A percentile compares a stretch with the other conserved stretches of the same genome.
These are phyloP conservation scores for Alternaria solani DNA, from an alignment of 2,329 filamentous ascomycete species.

Conservation along the genomic window DNA sequence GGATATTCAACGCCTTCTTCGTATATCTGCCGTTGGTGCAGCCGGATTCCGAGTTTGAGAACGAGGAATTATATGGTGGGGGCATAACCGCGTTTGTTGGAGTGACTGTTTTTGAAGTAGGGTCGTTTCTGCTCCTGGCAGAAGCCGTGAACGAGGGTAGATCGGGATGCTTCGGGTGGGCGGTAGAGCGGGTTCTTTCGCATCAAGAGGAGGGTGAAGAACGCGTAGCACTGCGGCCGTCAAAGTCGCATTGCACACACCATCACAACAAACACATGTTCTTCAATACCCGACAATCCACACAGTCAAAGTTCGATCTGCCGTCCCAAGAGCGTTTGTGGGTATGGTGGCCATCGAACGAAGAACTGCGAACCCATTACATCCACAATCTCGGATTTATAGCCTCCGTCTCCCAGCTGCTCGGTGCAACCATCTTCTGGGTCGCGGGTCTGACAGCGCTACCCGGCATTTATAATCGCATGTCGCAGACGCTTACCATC, in stretches of 20 bases:
- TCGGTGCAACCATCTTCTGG: conserved; percentile 70
- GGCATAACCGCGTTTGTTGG: conserved; percentile 73
- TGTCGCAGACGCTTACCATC: conserved; percentile 59
- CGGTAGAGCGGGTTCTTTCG: conserved; percentile 62
- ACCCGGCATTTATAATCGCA: conserved; percentile 62
- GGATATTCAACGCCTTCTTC: conserved; percentile 67
- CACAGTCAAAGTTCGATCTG: background rate
- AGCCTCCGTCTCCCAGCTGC: conserved; percentile 64
- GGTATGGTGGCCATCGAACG: conserved; percentile 67
- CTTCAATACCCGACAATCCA: conserved; percentile 26
- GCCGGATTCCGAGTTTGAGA: conserved; percentile 62
- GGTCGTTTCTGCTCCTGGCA: conserved; percentile 68
- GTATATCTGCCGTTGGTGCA: conserved; percentile 66
- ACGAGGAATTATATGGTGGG: conserved; percentile 63
- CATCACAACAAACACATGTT: conserved; percentile 50
- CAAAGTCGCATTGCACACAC: conserved; percentile 41
- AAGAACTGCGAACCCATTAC: conserved; percentile 68
- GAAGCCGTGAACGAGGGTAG: conserved; percentile 75
- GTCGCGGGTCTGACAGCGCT: conserved; percentile 68
- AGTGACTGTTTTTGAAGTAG: conserved; percentile 71
- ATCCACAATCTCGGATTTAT: conserved; percentile 69
- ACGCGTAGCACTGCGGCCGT: conserved; percentile 21
- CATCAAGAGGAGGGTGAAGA: conserved; percentile 25
- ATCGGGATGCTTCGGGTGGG: conserved; percentile 74
- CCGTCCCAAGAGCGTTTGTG: conserved; percentile 49